Evolutionary conservation across 176 grass and related monocot species (phyloP).

Genomic region (Thalia dealbata): DNA sequence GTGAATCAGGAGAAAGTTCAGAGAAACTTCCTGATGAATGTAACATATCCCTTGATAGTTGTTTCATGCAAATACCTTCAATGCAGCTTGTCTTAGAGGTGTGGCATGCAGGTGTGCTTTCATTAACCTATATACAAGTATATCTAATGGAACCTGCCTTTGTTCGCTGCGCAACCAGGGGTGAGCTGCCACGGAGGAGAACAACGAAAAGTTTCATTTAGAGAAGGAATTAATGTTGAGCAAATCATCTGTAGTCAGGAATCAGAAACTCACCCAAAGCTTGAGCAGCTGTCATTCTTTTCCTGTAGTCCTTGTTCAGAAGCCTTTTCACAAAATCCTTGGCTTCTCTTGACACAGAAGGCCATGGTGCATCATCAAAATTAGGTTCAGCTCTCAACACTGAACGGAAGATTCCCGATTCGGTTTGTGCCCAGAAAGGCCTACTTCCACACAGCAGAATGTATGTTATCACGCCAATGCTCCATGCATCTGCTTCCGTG

Average conservation of each 20-base stretch:
- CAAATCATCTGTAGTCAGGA: too few species aligned
- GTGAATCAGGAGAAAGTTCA: constrained; percentile 16
- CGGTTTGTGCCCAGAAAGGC: constrained; percentile 12
- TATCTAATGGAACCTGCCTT: constrained; percentile 5
- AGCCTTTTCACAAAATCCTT: constrained; percentile 19
- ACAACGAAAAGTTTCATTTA: not conserved
- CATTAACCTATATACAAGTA: constrained; percentile 8
- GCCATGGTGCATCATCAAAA: constrained; percentile 11
- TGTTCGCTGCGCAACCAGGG: constrained; percentile 10
- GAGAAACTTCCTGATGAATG: not conserved
- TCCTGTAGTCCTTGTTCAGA: constrained; percentile 14
- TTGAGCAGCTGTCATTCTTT: constrained; percentile 16
- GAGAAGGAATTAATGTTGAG: too few species aligned
- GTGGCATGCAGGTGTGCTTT: not conserved
- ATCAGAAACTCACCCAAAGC: constrained; percentile 5
- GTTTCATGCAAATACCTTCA: not conserved
- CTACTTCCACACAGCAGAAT: constrained; percentile 14
- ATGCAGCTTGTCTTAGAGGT: constrained; percentile 2
- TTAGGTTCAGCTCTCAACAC: constrained; percentile 18
- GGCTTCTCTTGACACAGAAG: constrained; percentile 5
- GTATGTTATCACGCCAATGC: constrained; percentile 15
- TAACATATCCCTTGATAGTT: not conserved
- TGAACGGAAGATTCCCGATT: constrained; percentile 19
- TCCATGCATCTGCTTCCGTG: constrained; percentile 14
- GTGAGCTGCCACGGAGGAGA: constrained; percentile 9